A percentile compares a stretch with the other conserved stretches of the same genome.
Evolutionary conservation across 2,329 filamentous ascomycete genomes (phyloP).

Genomic region (Talaromyces islandicus): DNA sequence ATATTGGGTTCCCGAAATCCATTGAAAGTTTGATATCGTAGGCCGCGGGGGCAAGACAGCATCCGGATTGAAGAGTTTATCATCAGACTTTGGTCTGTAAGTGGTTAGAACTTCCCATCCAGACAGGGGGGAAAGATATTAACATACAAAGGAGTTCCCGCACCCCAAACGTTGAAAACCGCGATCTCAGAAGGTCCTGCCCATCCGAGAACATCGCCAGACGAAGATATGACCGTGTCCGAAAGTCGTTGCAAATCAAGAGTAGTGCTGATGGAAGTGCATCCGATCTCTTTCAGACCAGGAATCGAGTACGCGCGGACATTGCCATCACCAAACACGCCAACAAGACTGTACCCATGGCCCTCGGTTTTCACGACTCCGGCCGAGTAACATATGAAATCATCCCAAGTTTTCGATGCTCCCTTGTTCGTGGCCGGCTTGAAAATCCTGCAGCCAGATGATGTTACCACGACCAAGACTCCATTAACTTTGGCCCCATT

Average conservation of each 20-base stretch:
- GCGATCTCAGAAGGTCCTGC: conserved; percentile 80
- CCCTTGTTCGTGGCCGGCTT: conserved; percentile 79
- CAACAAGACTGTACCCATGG: conserved; percentile 72
- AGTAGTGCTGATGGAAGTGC: conserved; percentile 56
- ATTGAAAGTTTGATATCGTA: conserved; percentile 91
- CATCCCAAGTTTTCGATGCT: conserved; percentile 85
- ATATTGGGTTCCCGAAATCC: conserved; percentile 92
- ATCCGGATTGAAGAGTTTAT: conserved; percentile 73
- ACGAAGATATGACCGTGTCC: conserved; percentile 64
- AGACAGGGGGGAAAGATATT: not conserved
- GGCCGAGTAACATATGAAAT: conserved; percentile 74
- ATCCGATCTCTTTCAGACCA: conserved; percentile 74
- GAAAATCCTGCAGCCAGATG: conserved; percentile 75
- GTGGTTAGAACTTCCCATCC: conserved; percentile 13
- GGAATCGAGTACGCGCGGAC: conserved; percentile 82
- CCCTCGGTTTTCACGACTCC: conserved; percentile 68
- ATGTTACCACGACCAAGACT: conserved; percentile 69
- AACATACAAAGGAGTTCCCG: conserved; percentile 58
- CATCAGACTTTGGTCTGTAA: conserved; percentile 47
- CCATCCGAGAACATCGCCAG: conserved; percentile 83
- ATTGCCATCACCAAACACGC: conserved; percentile 76
- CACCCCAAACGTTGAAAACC: conserved; percentile 78
- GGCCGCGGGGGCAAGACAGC: conserved; percentile 70
- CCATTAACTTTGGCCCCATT: conserved; percentile 72
- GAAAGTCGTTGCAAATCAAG: conserved; percentile 68